Base-by-base conservation (phyloP, 2,329 filamentous ascomycete species). In the Colletotrichum euphorbiae region DNA sequence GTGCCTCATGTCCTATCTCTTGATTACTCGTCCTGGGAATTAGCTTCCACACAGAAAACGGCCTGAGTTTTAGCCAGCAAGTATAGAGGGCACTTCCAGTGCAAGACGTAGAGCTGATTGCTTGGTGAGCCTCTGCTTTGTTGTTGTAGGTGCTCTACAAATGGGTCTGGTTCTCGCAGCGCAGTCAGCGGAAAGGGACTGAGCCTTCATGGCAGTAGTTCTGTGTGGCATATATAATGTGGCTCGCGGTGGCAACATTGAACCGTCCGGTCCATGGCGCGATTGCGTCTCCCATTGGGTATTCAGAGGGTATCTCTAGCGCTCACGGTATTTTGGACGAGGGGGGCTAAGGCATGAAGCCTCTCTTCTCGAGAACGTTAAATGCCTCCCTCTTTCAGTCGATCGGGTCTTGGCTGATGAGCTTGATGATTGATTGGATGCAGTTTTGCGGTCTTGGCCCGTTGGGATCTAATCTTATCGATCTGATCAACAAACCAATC, bases 11-110 rank as follows among this genome's bases (percentile, higher is more conserved):
- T 17, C n/a, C 36, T 52, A 11, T 24, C 50, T 52, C 28, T 28
- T 28, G 9, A 11, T 5, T 31, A n/a, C 24, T 52, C 19, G 7
- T 13, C 19, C 17, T n/a, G 9, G 33, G n/a, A 7, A 55, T 28
- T 11, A 42, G 21, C 8, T 11, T 54, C 17, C 15, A 13, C 21
- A 42, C 52, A 42, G 48, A 42, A 28, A 66, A 42, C 48, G 57
- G 57, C 62, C 62, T 66, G 57, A 46, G 57, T 48, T 36, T 48
- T 36, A 66, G 55, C 19, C n/a, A 55, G 57, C 40, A 66, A 40
- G 57, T 40, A 40, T n/a, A 12, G 13, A 54, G 28, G 40, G 21
- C 11, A 40, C 15, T 11, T 15, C 28, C 56, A 54, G n/a, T 19
- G 15, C 5, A 3, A 21, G 21, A 3, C 21, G 3, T 21, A 21